Conservation (phyloP, 202 grass and related monocot species). For the Saccharum hybrid region DNA sequence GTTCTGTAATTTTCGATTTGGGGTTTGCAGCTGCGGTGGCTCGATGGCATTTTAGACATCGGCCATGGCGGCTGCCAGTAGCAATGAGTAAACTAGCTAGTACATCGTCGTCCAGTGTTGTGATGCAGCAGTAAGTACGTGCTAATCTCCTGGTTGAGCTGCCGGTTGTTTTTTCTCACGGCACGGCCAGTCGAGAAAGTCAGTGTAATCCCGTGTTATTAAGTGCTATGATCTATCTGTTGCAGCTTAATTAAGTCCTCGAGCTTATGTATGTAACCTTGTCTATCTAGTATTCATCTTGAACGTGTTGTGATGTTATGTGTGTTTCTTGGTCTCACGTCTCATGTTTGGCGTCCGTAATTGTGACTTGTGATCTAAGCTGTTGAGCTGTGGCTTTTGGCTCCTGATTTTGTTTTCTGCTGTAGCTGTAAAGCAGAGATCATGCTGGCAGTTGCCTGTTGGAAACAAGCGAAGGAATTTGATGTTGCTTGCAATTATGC, state of each 20-base stretch:
- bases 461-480: too few species aligned
- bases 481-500: too few species aligned
- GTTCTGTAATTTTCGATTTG: slow-evolving; percentile 39
- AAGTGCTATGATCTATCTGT: not conserved
- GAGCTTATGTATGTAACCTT: slow-evolving; percentile 49
- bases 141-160: slow-evolving; percentile 55
- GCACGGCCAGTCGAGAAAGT: slow-evolving; percentile 56
- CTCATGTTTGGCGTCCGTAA: not conserved
- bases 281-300: not conserved
- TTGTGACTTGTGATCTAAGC: too few species aligned
- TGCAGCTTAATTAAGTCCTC: not conserved
- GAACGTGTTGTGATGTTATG: not conserved
- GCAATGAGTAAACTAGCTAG: slow-evolving; percentile 41
- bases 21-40: slow-evolving; percentile 44
- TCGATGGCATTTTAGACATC: slow-evolving; percentile 96
- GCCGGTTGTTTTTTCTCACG: slow-evolving; percentile 69
- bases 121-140: not conserved
- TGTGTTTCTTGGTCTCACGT: not conserved
- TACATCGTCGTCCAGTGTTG: slow-evolving; percentile 36
- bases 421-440: not conserved
- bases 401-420: slow-evolving; percentile 13
- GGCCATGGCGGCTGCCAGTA: slow-evolving; percentile 59
- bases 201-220: not conserved
- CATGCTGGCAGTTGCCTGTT: too few species aligned
- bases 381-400: not conserved